phyloP scores from a whole-genome alignment of 805 yeast species.

The Kodamaea kakaduensis region DNA sequence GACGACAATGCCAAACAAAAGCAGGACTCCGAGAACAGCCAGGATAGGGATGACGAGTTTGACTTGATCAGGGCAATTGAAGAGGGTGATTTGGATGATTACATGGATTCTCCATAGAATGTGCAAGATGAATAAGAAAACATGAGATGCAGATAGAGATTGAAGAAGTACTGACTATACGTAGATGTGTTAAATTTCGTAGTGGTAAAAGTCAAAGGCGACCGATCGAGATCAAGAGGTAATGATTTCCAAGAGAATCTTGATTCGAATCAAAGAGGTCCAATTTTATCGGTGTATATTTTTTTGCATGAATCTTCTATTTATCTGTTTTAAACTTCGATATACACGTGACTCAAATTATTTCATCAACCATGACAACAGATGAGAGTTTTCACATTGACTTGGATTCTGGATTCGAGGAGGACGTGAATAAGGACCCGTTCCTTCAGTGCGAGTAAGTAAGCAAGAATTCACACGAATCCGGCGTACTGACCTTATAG shows the following conservation, averaged over 20 bases:
- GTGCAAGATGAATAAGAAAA: neutral
- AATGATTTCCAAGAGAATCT: too few relatives aligned
- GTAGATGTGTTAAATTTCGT: too few relatives aligned
- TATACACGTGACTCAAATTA: neutral
- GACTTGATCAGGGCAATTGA: conserved; percentile 46
- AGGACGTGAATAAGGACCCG: conserved; percentile 32
- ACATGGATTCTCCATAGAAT: conserved; percentile 36
- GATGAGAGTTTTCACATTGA: conserved; percentile 13
- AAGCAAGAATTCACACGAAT: too few relatives aligned
- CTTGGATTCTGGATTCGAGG: conserved; percentile 27
- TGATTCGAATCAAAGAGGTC: too few relatives aligned
- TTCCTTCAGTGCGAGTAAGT: conserved; percentile 40
- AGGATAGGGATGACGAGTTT: conserved; percentile 38
- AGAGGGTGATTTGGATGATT: conserved; percentile 54
- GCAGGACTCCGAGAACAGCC: conserved; percentile 24
- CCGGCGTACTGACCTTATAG: conserved; percentile 23
- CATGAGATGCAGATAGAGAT: too few relatives aligned
- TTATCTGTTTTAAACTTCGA: neutral
- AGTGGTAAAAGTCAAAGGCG: too few relatives aligned
- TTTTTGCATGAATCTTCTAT: too few relatives aligned
- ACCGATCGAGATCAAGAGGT: too few relatives aligned
- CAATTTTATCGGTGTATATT: too few relatives aligned
- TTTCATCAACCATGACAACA: conserved; percentile 2
- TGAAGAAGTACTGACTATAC: too few relatives aligned
- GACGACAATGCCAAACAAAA: conserved; percentile 29